Evolutionary conservation across 305 asterid genomes (phyloP), one percentile per base, ranked within the genome.

Genomic region (Coffea humblotiana): DNA sequence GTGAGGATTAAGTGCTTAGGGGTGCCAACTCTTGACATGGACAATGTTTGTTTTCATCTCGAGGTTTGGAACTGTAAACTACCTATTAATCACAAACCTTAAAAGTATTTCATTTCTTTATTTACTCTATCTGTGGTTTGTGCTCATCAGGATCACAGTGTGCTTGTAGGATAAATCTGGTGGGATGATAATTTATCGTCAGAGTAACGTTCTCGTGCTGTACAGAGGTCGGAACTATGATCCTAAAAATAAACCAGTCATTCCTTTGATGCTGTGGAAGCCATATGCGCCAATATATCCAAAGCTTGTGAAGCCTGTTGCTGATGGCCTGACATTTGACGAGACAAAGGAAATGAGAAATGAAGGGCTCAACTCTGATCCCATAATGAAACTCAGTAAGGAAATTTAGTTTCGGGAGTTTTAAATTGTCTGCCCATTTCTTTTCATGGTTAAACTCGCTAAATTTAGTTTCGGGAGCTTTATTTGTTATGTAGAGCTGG

Each of bases 21-120:
- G 76, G 95, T 92, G 81, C 97, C 98, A 19, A 94, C 98, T 79
- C 93, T 93, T 72, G 97, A 94, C 85, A 92, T 93, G 97, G 98
- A 91, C 86, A 94, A 92, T 14, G 71, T 93, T 64, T 92, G 98
- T 85, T 91, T 88, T 88, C 98, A 94, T 85, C 96, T 94, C n/a
- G 92, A 94, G 98, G 98, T 94, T 84, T 81, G 85, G 74, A 68
- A 67, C 82, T 58, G 51, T 61, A 60, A 67, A 43, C 71, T 45
- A 63, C 67, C 76, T 60, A 21, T 35, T 45, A 4, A 68, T 66
- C 14, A 9, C 54, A 10, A 49, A 47, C 19, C 52, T 10, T 64
- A 3, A 48, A 48, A 43, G 11, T 23, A 23, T 6, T 29, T 29
- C 9, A 9, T n/a, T 23, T 29, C 58, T 77, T 40, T 67, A n/a